Evolutionary conservation across 495 filamentous ascomycete species (phyloP), one percentile per base, ranked within the genome.

Genomic region (Terfezia boudieri): DNA sequence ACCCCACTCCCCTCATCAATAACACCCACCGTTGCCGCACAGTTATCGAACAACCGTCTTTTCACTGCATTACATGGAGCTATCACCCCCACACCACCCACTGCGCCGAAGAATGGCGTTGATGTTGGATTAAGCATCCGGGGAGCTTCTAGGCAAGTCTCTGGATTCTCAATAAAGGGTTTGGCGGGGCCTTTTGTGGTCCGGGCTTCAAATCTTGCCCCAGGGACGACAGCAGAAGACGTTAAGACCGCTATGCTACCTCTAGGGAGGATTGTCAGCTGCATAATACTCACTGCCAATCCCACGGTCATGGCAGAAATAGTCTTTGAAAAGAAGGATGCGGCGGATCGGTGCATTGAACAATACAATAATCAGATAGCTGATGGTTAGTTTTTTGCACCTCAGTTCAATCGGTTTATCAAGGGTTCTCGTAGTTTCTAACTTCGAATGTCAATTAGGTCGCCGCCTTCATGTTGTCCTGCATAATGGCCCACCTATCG

Each of bases 201-300:
- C 11, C 72, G 86, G 52, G 88, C 81, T 1, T 77, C 80, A 65
- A 96, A 96, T 68, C 89, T 98, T 60, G 87, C 86, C 4, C 80
- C 80, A 4, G 90, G 90, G 38, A 98, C 90, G 4, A 94, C 90
- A 4, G 86, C 85, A 2, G 88, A 84, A 38, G 90, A 98, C 66
- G 93, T 96, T 51, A 84, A 94, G 68, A 79, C 82, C 55, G 86
- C 86, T 48, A 75, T 95, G 70, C 76, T 76, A 43, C 79, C 81
- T 2, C 67, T 82, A 3, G 80, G 85, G 36, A 70, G 79, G 53
- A 77, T 92, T 55, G 63, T 75, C 36, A 78, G 74, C 57, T 94
- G 88, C 67, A 76, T 74, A 41, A 70, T 98, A 16, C 71, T 83
- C 14, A 78, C 77, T 50, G 72, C 77, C 8, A 66, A 71, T 14